Percentiles rank a stretch among this genome's conserved stretches.
Conservation (phyloP, 805 yeast species). For the Candida odintsovae region DNA sequence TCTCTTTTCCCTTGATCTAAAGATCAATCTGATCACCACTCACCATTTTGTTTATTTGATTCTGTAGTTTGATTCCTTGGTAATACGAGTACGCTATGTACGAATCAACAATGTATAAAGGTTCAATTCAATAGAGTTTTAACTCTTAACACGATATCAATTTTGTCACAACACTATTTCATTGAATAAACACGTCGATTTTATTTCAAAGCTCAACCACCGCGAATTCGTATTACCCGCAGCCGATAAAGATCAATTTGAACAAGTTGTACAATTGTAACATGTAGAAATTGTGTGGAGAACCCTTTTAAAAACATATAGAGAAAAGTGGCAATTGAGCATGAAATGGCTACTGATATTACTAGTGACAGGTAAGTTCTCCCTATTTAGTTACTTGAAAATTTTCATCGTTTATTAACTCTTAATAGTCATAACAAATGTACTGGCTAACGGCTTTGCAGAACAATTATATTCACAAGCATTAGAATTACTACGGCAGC, state of each 20-base stretch:
- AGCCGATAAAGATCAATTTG: no score
- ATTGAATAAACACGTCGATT: not conserved
- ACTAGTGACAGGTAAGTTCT: not conserved
- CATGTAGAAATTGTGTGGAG: not conserved
- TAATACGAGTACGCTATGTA: no score
- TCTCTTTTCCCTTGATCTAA: no score
- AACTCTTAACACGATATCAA: no score
- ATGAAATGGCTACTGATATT: not conserved
- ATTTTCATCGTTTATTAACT: not conserved
- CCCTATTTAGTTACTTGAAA: no score
- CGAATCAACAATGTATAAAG: not conserved
- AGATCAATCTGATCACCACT: not conserved
- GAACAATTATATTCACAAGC: not conserved
- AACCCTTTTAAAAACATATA: not conserved
- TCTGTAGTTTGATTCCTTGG: no score
- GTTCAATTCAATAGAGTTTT: not conserved
- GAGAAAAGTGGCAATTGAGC: not conserved
- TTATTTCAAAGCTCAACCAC: not conserved
- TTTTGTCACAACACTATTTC: not conserved
- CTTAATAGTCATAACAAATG: not conserved
- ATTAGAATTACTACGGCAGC: not conserved
- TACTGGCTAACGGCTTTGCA: not conserved
- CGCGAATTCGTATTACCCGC: not conserved
- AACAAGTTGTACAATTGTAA: no score
- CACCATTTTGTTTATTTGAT: constrained; percentile 1